Evolutionary conservation across 768 basidiomycete genomes (phyloP).

Genomic region (Collybia mongolica): DNA sequence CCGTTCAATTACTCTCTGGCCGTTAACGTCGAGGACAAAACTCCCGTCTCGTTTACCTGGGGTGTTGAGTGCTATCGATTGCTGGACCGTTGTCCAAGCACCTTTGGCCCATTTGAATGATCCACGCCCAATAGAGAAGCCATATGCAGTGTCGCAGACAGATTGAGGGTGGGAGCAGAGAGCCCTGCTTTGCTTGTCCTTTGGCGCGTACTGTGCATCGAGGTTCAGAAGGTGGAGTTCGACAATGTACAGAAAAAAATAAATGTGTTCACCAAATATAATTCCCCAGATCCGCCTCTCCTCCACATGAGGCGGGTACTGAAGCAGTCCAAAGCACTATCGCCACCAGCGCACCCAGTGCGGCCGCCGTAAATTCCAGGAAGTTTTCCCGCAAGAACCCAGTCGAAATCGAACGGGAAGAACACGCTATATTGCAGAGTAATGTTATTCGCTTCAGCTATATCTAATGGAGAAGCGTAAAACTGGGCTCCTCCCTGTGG

Average conservation of each 20-base stretch:
- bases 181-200: conserved; percentile 58
- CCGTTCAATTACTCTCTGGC: conserved; percentile 47
- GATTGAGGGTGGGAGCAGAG: conserved; percentile 62
- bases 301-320: conserved; percentile 89
- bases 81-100: conserved; percentile 69
- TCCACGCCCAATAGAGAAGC: conserved; percentile 74
- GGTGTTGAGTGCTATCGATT: conserved; percentile 71
- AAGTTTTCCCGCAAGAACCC: conserved; percentile 81
- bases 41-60: conserved; percentile 68
- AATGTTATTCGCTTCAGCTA: conserved; percentile 49
- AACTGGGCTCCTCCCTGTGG: conserved; percentile 78
- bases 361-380: conserved; percentile 80
- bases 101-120: conserved; percentile 62
- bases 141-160: conserved; percentile 64
- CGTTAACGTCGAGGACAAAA: conserved; percentile 67
- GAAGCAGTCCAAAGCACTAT: conserved; percentile 72
- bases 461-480: conserved; percentile 43
- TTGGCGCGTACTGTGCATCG: conserved; percentile 65
- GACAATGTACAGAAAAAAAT: background rate
- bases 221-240: background rate
- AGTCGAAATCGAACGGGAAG: conserved; percentile 74
- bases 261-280: conserved; percentile 70
- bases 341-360: conserved; percentile 69
- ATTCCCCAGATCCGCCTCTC: conserved; percentile 62
- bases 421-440: conserved; percentile 71